These are phyloP conservation scores for Candida tibetensis DNA, from an alignment of 805 yeast species.

Conservation along the genomic window DNA sequence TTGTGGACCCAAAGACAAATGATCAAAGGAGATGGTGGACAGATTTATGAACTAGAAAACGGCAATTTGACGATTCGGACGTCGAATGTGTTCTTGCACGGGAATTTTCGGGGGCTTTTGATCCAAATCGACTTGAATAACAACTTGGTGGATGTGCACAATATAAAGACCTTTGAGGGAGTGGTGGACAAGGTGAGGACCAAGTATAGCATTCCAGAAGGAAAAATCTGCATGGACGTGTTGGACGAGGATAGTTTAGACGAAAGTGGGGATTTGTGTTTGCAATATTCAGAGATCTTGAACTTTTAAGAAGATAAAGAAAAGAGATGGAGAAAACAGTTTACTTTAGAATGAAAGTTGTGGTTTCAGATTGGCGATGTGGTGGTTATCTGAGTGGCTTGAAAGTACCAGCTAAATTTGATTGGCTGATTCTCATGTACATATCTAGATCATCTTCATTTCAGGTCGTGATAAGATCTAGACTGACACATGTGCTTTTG, in stretches of 20 bases:
- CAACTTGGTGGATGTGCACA: neutral
- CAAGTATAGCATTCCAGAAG: conserved; percentile 40
- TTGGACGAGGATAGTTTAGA: conserved; percentile 27
- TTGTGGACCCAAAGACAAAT: conserved; percentile 69
- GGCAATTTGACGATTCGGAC: conserved; percentile 58
- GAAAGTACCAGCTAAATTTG: no score
- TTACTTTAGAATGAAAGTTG: no score
- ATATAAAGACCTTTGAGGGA: neutral
- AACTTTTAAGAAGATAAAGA: conserved; percentile 25
- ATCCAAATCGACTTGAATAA: conserved; percentile 50
- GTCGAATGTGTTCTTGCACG: conserved; percentile 71
- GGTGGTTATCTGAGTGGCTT: no score
- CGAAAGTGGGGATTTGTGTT: conserved; percentile 37
- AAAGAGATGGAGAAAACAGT: neutral
- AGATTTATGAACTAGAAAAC: conserved; percentile 53
- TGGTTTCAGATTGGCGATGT: no score
- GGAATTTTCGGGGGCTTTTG: conserved; percentile 66
- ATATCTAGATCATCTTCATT: no score
- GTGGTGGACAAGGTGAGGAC: conserved; percentile 26
- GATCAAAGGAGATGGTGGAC: conserved; percentile 74
- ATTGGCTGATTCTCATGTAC: no score
- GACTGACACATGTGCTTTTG: no score
- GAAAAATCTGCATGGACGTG: conserved; percentile 32
- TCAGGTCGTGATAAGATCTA: no score
- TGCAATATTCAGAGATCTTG: conserved; percentile 41